Evolutionary conservation across 305 asterid species (phyloP), one percentile per base, ranked within the genome.

Genomic region (Stenogyne calaminthoides): DNA sequence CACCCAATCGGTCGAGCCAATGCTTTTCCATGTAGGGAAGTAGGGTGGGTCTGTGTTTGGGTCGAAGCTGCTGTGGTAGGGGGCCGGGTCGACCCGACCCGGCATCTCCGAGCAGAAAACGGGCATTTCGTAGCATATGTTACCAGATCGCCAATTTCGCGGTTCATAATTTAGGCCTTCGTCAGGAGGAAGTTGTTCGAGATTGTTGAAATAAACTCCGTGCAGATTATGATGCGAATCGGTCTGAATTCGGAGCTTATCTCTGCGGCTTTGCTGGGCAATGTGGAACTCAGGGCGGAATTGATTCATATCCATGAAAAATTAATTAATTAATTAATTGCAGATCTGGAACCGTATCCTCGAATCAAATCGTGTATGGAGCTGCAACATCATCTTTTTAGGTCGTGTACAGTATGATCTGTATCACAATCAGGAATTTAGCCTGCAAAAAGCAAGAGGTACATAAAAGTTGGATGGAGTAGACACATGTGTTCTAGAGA

Each of bases 191-290:
- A 80, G 61, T 34, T 80, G 80, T 6, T 58, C 79, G 55, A 76
- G 58, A 70, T 76, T 77, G 72, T 64, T 51, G 18, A 40, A 4
- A 34, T 75, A 77, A 54, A 63, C 70, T 5, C 75, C 25, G 19
- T 52, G n/a, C 11, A 72, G 67, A 42, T 63, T 32, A 4, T 74
- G 37, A 37, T 67, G 32, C 0, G 72, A 37, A 60, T 67, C 81
- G 11, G 75, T 82, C 54, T 86, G 95, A 58, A 79, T 55, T 61
- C 96, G 68, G 20, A 90, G 51, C 72, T 84, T 88, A 37, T 92
- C 91, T 6, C 96, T 84, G 34, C 96, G 91, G 80, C 88, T 88
- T 80, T 85, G 88, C 66, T 91, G 96, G 3, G 95, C 96, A 9
- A 88, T 90, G 77, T 89, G 97, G 71, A 82, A 69, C 11, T 86